Conservation (phyloP, 805 yeast species). For the Saitoella complicata region DNA sequence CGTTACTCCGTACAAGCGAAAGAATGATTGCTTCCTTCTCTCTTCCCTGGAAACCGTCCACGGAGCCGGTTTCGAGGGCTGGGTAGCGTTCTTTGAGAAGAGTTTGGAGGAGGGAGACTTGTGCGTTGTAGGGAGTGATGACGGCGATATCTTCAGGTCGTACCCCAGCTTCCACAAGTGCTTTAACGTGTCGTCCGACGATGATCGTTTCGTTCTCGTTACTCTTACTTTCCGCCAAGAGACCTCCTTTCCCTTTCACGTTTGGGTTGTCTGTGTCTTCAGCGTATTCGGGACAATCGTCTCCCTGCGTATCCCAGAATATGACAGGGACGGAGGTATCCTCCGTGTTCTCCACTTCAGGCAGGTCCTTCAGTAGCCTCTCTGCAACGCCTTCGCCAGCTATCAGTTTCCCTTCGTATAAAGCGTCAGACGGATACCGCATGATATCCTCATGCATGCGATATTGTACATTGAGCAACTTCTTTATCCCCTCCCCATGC, state of each 20-base stretch:
- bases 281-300: conserved; percentile 51
- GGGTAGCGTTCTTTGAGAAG: conserved; percentile 17
- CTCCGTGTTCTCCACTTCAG: conserved; percentile 32
- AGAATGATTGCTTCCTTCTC: conserved; percentile 79
- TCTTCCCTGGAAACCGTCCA: conserved; percentile 94
- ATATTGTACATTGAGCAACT: conserved; percentile 61
- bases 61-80: conserved; percentile 63
- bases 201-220: conserved; percentile 64
- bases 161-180: conserved; percentile 39
- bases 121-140: conserved; percentile 84
- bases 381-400: conserved; percentile 46
- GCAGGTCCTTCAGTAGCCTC: conserved; percentile 40
- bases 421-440: conserved; percentile 52
- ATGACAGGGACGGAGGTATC: conserved; percentile 41
- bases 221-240: conserved; percentile 37
- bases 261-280: conserved; percentile 19
- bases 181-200: conserved; percentile 39
- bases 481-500: conserved; percentile 33
- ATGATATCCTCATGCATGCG: conserved; percentile 71
- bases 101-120: conserved; percentile 38
- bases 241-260: conserved; percentile 7
- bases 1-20: conserved; percentile 70
- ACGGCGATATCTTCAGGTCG: conserved; percentile 50
- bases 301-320: conserved; percentile 93
- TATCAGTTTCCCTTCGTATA: conserved; percentile 45